These are phyloP conservation scores for Pythium utonaiense DNA, from an alignment of 352 stramenopile genomes.

Conservation along the genomic window DNA sequence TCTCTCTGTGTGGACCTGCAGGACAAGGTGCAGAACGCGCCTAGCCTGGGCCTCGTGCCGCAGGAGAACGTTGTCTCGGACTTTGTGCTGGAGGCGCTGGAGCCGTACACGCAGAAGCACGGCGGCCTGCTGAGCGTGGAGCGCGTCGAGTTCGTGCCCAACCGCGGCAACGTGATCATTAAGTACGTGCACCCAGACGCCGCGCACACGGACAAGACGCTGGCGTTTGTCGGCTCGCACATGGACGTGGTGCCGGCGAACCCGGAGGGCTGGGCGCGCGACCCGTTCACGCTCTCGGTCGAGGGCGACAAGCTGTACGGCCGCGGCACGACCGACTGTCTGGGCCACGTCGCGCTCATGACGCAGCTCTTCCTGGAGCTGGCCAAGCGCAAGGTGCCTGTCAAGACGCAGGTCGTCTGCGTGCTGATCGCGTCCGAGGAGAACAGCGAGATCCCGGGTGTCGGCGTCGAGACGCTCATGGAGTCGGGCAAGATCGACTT, in stretches of 20 bases:
- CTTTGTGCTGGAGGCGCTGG: constrained; percentile 81
- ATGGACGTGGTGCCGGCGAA: constrained; percentile 93
- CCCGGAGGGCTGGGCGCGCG: constrained; percentile 82
- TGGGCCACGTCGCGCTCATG: constrained; percentile 91
- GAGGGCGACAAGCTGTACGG: constrained; percentile 92
- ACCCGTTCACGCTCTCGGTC: constrained; percentile 86
- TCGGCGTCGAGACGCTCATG: constrained; percentile 89
- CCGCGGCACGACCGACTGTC: constrained; percentile 90
- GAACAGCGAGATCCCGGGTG: constrained; percentile 74
- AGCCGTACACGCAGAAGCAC: constrained; percentile 75
- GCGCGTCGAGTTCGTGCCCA: constrained; percentile 78
- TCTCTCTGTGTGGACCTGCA: constrained; percentile 18
- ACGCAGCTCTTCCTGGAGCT: constrained; percentile 79
- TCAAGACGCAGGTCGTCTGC: constrained; percentile 77
- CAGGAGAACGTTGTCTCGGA: constrained; percentile 87
- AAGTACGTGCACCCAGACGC: constrained; percentile 68
- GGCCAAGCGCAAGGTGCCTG: constrained; percentile 66
- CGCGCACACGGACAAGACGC: constrained; percentile 50
- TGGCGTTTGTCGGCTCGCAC: constrained; percentile 88
- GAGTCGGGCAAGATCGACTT: constrained; percentile 88
- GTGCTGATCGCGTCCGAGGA: constrained; percentile 91
- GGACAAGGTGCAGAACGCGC: constrained; percentile 71
- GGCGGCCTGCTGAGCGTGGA: constrained; percentile 64
- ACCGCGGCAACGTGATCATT: constrained; percentile 90
- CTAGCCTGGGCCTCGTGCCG: constrained; percentile 64